These are phyloP conservation scores for Hypoxylon sp. DNA, from an alignment of 2,329 filamentous ascomycete genomes.

Conservation along the genomic window DNA sequence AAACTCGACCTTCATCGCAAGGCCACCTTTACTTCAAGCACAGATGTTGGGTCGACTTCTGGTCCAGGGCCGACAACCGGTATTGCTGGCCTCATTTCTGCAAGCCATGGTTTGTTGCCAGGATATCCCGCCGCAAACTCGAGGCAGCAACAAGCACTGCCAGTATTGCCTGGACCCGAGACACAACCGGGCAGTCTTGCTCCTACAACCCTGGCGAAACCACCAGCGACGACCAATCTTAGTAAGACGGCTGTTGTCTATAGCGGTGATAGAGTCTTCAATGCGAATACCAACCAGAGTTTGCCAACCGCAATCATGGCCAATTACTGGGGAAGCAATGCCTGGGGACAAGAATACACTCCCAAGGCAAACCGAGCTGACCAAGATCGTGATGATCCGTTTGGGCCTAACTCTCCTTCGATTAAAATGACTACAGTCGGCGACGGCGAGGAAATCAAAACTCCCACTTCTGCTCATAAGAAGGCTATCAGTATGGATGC, in stretches of 20 bases:
- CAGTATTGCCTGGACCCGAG: conserved; percentile 53
- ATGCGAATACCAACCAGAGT: conserved; percentile 70
- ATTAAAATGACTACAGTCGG: conserved; percentile 46
- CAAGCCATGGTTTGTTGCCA: conserved; percentile 81
- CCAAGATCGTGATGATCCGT: conserved; percentile 47
- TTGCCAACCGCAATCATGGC: conserved; percentile 88
- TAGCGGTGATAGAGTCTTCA: conserved; percentile 77
- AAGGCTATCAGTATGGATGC: conserved; percentile 57
- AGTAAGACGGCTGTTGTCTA: conserved; percentile 86
- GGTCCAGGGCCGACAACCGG: conserved; percentile 63
- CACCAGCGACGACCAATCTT: conserved; percentile 83
- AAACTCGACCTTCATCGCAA: conserved; percentile 91
- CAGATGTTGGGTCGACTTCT: conserved; percentile 49
- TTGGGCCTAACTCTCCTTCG: conserved; percentile 48
- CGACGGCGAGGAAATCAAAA: conserved; percentile 41
- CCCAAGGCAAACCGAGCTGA: conserved; percentile 37
- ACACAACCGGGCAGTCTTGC: conserved; percentile 71
- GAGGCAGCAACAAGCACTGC: conserved; percentile 44
- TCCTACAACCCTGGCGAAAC: conserved; percentile 81
- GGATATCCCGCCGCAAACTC: conserved; percentile 54
- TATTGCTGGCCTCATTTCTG: conserved; percentile 85
- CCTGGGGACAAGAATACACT: conserved; percentile 64
- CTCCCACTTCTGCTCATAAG: conserved; percentile 47
- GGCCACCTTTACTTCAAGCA: conserved; percentile 63
- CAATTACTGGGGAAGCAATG: conserved; percentile 91